Conservation (phyloP, 371 early-diverging fungal genomes). For the Rhizopus delemar region DNA sequence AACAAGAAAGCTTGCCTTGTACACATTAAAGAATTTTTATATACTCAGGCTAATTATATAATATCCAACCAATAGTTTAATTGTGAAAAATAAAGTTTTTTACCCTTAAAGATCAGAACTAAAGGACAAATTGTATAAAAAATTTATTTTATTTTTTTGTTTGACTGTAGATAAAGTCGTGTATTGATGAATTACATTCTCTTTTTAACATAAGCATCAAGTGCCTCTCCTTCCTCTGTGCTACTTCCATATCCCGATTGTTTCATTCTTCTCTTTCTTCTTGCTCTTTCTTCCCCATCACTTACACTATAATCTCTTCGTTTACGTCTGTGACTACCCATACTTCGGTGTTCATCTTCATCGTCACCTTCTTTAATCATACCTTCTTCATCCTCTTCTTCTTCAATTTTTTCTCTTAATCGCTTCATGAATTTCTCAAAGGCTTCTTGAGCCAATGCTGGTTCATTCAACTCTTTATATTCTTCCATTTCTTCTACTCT, state of each 20-base stretch:
- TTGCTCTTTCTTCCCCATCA: slow-evolving; percentile 27
- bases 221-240: slow-evolving; percentile 46
- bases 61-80: no score
- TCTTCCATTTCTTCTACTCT: slow-evolving; percentile 59
- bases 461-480: slow-evolving; percentile 67
- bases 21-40: no score
- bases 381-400: slow-evolving; percentile 42
- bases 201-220: slow-evolving; percentile 28
- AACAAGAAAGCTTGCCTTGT: no score
- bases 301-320: slow-evolving; percentile 29
- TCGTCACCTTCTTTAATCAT: slow-evolving; percentile 40
- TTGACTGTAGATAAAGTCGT: no score
- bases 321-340: slow-evolving; percentile 17
- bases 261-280: slow-evolving; percentile 29
- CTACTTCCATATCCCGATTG: slow-evolving; percentile 10
- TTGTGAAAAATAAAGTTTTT: no score
- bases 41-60: no score
- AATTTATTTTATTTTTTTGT: no score
- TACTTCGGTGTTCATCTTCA: slow-evolving; percentile 22
- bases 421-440: slow-evolving; percentile 76
- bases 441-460: slow-evolving; percentile 64
- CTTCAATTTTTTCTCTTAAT: slow-evolving; percentile 33
- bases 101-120: no score
- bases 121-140: no score
- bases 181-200: not conserved